Evolutionary conservation across 2,329 filamentous ascomycete genomes (phyloP), one percentile per base, ranked within the genome.

Genomic region (Claviceps humidiphila): DNA sequence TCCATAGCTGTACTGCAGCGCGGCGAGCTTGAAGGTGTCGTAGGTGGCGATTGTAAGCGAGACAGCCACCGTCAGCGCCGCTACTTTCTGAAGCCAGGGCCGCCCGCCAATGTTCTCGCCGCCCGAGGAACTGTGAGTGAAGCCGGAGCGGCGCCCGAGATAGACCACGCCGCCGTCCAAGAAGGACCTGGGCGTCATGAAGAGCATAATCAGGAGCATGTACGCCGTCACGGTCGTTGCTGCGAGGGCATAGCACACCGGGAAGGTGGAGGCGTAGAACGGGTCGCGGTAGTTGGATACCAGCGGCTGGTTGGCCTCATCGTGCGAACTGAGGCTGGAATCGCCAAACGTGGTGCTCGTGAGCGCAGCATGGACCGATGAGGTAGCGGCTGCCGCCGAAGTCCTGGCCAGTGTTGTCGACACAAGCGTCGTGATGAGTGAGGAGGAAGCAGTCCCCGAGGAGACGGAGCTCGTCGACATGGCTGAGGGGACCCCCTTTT

Each of bases 171-270:
- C 88, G 51, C 89, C 89, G 54, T 94, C 82, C 56, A 95, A 83
- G 66, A 93, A 95, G 3, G 93, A 95, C 50, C 91, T 82, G n/a
- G 91, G 91, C 0, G 89, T 95, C 60, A 96, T 89, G 63, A 95
- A 81, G 40, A 97, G 81, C 78, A 96, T 94, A 57, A 95, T 87
- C 59, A 96, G 85, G 47, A 97, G 80, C 64, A 94, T 85, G 70
- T 94, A 97, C 48, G 89, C 85, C 49, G 95, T 84, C 52, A 95
- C 85, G 0, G 90, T 97, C 17, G 89, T 89, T 16, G 89, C 87
- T 52, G 89, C 89, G 51, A 97, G 85, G 46, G 90, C 90, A 64
- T 96, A 98, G 61, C 87, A 85, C 68, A 95, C 89, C 14, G 93
- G 91, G 45, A 93, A 91, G 20, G 88, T 89, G 40, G 90, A 95